Evolutionary conservation across 78 protist genomes (phyloP).

Genomic region (Dictyostelium capitatum): DNA sequence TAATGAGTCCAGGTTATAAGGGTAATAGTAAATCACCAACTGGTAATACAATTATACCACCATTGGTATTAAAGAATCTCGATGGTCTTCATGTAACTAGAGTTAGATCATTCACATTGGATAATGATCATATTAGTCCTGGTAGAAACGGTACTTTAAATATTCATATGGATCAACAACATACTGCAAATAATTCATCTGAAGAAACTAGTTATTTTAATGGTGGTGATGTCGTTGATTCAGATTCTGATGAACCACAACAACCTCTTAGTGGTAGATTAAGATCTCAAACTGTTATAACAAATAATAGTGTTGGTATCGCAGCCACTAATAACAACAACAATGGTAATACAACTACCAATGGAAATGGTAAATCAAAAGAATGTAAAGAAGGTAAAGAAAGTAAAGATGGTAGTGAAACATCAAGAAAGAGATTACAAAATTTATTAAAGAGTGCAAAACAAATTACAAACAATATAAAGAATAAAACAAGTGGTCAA

Average conservation of each 20-base stretch:
- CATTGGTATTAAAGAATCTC: not conserved
- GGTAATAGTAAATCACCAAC: slow-evolving; percentile 7
- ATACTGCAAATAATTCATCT: not conserved
- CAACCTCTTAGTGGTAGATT: not conserved
- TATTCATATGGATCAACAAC: not conserved
- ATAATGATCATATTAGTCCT: not conserved
- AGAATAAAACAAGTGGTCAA: not conserved
- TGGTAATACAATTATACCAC: slow-evolving; percentile 4
- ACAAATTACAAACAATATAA: not conserved
- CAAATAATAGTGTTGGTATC: not conserved
- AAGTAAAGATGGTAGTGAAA: not conserved
- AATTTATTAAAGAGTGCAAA: slow-evolving; percentile 1
- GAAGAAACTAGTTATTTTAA: not conserved
- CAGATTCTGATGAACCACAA: slow-evolving; percentile 7
- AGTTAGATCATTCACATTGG: slow-evolving; percentile 41
- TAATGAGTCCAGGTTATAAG: slow-evolving; percentile 1
- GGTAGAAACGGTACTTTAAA: not conserved
- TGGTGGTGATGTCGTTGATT: not conserved
- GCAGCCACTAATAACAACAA: not conserved
- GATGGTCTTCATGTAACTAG: not conserved
- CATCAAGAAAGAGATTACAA: not conserved
- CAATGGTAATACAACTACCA: not conserved
- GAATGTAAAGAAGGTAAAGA: not conserved
- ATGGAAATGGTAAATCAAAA: too few species aligned
- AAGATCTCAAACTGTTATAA: not conserved